These are phyloP conservation scores for Auricularia auricula-judae DNA, from an alignment of 768 basidiomycete species.

Conservation along the genomic window DNA sequence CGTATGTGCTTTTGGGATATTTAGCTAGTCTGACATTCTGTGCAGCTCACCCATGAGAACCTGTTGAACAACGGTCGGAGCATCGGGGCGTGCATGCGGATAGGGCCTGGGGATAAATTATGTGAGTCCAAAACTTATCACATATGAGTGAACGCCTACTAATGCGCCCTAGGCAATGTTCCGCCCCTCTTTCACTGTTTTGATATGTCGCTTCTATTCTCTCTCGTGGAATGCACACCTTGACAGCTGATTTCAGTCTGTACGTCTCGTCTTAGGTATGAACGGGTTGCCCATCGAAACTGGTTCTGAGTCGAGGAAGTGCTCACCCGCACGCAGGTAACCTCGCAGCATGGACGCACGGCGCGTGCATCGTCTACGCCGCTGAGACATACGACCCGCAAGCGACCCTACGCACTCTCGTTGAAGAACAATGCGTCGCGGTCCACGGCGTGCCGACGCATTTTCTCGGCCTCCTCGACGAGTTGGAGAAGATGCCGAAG, in stretches of 20 bases:
- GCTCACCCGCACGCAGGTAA: slow-evolving; percentile 39
- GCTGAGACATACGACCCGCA: slow-evolving; percentile 50
- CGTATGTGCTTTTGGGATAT: slow-evolving; percentile 27
- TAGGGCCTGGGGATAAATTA: slow-evolving; percentile 53
- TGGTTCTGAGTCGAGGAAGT: slow-evolving; percentile 21
- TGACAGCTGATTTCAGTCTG: neutral
- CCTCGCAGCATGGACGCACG: slow-evolving; percentile 65
- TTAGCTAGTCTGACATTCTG: neutral
- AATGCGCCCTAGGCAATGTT: slow-evolving; percentile 47
- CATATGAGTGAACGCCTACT: slow-evolving; percentile 12
- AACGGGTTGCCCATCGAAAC: neutral
- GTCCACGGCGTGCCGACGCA: slow-evolving; percentile 83
- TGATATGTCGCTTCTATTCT: slow-evolving; percentile 45
- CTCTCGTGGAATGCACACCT: neutral
- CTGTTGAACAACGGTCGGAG: slow-evolving; percentile 67
- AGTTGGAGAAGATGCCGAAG: slow-evolving; percentile 40
- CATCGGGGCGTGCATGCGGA: slow-evolving; percentile 60
- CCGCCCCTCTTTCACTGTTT: slow-evolving; percentile 84
- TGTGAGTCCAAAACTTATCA: slow-evolving; percentile 28
- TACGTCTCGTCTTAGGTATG: slow-evolving; percentile 8
- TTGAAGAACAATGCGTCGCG: slow-evolving; percentile 56
- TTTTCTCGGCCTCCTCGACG: slow-evolving; percentile 62
- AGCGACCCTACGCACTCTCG: neutral
- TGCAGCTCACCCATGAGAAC: slow-evolving; percentile 65
- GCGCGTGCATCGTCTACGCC: slow-evolving; percentile 65